Evolutionary conservation across 148 eudicot genomes (phyloP).

Genomic region (Dysphania ambrosioides): DNA sequence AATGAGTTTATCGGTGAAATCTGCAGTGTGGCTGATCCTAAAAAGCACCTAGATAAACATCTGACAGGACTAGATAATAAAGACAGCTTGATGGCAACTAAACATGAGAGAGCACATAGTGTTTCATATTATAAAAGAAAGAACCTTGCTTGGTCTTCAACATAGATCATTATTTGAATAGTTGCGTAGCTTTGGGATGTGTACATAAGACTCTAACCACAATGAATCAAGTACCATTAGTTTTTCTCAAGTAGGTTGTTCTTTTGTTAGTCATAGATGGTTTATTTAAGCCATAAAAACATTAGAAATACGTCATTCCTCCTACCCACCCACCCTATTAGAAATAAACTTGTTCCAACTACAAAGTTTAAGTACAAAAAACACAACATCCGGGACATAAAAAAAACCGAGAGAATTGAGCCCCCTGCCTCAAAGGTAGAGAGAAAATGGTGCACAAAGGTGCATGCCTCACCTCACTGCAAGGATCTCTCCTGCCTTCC

Average conservation of each 20-base stretch:
- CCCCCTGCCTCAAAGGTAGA: background rate
- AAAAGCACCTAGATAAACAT: background rate
- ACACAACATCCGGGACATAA: background rate
- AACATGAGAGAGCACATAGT: background rate
- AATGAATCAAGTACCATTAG: background rate
- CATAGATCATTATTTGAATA: background rate
- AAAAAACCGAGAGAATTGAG: background rate
- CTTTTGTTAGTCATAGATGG: background rate
- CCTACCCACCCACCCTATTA: background rate
- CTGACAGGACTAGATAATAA: background rate
- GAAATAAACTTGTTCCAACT: background rate
- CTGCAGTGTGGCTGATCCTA: background rate
- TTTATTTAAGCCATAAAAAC: background rate
- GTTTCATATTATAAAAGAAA: background rate
- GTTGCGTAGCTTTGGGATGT: background rate
- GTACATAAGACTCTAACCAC: background rate
- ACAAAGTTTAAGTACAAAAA: background rate
- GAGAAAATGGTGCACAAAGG: background rate
- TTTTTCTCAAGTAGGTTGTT: background rate
- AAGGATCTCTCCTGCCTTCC: no score
- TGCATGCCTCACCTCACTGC: background rate
- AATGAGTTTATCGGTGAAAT: no score
- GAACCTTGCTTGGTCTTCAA: no score
- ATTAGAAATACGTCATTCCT: no score
- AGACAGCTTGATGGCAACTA: background rate